Percentiles rank a stretch among this genome's conserved stretches.
phyloP scores from a whole-genome alignment of 2,329 filamentous ascomycete species.

The Triangularia verruculosa region DNA sequence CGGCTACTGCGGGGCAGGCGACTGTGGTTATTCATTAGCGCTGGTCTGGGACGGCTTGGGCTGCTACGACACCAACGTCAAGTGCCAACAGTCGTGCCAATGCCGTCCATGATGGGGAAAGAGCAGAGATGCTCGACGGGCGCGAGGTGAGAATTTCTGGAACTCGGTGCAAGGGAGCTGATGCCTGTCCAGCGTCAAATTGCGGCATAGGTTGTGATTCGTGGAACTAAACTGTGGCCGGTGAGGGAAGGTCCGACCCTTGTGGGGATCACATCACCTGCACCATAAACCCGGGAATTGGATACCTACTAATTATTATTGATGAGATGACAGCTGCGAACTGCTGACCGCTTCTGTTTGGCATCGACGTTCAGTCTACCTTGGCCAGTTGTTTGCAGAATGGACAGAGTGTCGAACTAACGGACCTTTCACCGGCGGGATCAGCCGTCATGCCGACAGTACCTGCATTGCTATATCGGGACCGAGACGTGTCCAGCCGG shows the following conservation, averaged over 20 bases:
- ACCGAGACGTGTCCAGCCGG: background rate
- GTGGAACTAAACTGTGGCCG: background rate
- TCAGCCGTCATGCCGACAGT: background rate
- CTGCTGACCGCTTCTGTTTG: background rate
- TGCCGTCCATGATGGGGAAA: background rate
- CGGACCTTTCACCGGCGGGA: background rate
- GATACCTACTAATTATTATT: background rate
- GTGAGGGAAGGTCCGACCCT: constrained; percentile 6
- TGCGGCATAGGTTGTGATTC: constrained; percentile 8
- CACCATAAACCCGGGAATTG: background rate
- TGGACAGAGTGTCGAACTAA: no score
- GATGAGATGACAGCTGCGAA: background rate
- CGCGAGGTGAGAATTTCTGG: background rate
- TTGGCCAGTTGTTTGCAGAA: no score
- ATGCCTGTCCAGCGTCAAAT: constrained; percentile 14
- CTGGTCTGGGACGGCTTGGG: background rate
- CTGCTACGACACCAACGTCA: background rate
- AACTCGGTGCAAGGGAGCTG: background rate
- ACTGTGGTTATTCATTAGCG: constrained; percentile 4
- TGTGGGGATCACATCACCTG: constrained; percentile 14
- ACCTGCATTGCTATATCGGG: constrained; percentile 13
- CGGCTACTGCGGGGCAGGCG: constrained; percentile 12
- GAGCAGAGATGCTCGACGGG: background rate
- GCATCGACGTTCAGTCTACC: background rate
- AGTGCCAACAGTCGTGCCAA: background rate